phyloP scores from a whole-genome alignment of 345 rosid genomes.

The Citrus glauca region DNA sequence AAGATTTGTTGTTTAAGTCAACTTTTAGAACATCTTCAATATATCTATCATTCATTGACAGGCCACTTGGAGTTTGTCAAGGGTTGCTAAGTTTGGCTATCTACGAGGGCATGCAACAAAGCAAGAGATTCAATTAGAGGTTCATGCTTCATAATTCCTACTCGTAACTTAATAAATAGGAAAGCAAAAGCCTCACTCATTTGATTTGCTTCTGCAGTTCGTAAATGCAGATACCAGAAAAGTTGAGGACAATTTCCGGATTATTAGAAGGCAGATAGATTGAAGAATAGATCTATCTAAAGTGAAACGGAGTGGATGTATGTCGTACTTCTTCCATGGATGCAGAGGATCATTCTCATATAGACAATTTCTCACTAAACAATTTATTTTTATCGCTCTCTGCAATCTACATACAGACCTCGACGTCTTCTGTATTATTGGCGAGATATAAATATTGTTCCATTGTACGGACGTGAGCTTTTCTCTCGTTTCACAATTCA shows the following conservation, averaged over 20 bases:
- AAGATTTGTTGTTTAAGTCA: background rate
- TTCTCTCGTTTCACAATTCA: background rate
- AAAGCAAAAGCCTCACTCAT: background rate
- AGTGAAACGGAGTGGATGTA: background rate
- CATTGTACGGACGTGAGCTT: background rate
- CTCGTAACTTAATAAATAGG: background rate
- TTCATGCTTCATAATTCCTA: constrained; percentile 10
- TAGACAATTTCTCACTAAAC: background rate
- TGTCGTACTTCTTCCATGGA: background rate
- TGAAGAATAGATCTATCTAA: constrained; percentile 16
- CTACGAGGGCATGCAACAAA: constrained; percentile 45
- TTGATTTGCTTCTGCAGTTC: constrained; percentile 35
- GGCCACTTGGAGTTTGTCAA: constrained; percentile 44
- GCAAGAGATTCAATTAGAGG: constrained; percentile 44
- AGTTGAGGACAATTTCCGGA: constrained; percentile 48
- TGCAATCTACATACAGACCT: background rate
- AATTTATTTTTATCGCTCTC: too few species aligned
- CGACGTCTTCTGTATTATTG: background rate
- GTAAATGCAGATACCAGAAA: constrained; percentile 35
- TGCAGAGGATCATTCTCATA: background rate
- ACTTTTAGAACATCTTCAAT: too few species aligned
- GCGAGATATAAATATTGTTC: background rate
- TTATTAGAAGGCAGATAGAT: constrained; percentile 25
- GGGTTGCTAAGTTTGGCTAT: constrained; percentile 48
- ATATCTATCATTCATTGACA: background rate